Conservation (phyloP, 768 basidiomycete species). For the Gautieria morchelliformis region DNA sequence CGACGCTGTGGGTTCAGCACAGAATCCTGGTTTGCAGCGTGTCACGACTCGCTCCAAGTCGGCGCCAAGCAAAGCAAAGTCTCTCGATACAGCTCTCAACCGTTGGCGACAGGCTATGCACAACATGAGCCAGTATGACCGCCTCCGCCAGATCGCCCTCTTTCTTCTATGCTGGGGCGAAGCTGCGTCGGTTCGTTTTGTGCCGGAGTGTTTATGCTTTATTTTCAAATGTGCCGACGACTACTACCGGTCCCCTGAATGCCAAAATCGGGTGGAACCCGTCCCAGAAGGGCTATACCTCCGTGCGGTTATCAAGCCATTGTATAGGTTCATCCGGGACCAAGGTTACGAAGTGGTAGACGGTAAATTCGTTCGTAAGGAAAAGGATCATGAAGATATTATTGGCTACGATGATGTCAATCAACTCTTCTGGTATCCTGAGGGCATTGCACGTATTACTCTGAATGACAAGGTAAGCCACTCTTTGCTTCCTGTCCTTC, state of each 20-base stretch:
- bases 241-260: constrained; percentile 96
- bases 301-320: constrained; percentile 81
- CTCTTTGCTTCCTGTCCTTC: not conserved
- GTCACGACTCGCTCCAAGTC: constrained; percentile 60
- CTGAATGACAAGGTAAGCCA: constrained; percentile 70
- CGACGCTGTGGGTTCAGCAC: constrained; percentile 91
- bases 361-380: constrained; percentile 87
- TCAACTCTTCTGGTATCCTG: constrained; percentile 99
- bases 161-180: constrained; percentile 98
- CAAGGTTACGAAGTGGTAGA: constrained; percentile 95
- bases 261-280: constrained; percentile 87
- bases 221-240: constrained; percentile 99
- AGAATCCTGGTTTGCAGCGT: constrained; percentile 88
- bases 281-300: constrained; percentile 94
- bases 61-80: constrained; percentile 49
- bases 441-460: constrained; percentile 89
- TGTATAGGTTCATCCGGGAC: constrained; percentile 94
- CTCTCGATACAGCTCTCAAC: constrained; percentile 86
- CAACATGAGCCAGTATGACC: constrained; percentile 98
- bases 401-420: constrained; percentile 99
- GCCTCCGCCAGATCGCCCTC: constrained; percentile 90
- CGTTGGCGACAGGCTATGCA: constrained; percentile 99
- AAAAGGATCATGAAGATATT: constrained; percentile 90
- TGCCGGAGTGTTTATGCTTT: constrained; percentile 95
- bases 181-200: constrained; percentile 93